Conservation (phyloP, 306 rosid species). For the Malus domestica region DNA sequence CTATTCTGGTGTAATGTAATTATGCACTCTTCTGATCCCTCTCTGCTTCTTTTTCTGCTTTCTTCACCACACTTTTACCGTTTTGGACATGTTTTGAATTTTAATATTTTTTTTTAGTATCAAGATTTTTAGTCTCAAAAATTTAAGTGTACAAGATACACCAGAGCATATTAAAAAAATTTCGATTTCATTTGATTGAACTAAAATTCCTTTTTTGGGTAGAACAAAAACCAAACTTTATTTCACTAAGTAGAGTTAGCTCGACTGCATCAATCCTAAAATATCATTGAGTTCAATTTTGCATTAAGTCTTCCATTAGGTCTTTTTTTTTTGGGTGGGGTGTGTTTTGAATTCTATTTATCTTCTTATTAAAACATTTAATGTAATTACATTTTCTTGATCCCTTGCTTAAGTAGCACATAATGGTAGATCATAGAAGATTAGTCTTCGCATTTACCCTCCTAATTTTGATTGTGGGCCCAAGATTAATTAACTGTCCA, state of each 20-base stretch:
- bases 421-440: background rate
- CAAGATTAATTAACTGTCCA: background rate
- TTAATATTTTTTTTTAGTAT: background rate
- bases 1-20: background rate
- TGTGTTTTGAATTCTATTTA: too few relatives aligned
- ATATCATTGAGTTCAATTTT: too few relatives aligned
- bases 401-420: background rate
- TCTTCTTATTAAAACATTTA: background rate
- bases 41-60: background rate
- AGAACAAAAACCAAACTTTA: too few relatives aligned
- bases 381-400: background rate
- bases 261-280: accelerated
- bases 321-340: too few relatives aligned
- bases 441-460: background rate
- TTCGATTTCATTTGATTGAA: too few relatives aligned
- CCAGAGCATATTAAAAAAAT: too few relatives aligned
- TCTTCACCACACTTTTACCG: background rate
- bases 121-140: too few relatives aligned
- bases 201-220: too few relatives aligned
- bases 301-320: too few relatives aligned
- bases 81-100: background rate
- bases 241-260: too few relatives aligned
- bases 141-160: too few relatives aligned
- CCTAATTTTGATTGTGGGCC: background rate
- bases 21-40: background rate